These are phyloP conservation scores for Tolypocladium ovalisporum DNA, from an alignment of 2,329 filamentous ascomycete genomes.

Conservation along the genomic window DNA sequence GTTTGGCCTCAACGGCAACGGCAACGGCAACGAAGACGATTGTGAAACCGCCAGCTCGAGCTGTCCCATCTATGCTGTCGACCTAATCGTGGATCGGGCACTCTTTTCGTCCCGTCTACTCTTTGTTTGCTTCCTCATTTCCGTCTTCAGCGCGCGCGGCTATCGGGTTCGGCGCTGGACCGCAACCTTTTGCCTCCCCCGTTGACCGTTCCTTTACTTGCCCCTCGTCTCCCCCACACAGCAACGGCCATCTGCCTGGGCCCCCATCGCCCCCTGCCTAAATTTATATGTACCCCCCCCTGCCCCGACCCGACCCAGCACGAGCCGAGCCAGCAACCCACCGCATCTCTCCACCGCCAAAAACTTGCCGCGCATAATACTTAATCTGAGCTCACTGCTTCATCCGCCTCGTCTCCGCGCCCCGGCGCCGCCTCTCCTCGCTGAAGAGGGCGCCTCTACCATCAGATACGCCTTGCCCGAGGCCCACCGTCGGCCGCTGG, in stretches of 20 bases:
- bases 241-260: neutral
- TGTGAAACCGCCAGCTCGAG: neutral
- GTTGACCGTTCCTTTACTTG: neutral
- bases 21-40: neutral
- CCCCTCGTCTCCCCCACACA: neutral
- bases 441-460: slow-evolving; percentile 1
- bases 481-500: neutral
- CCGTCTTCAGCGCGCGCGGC: neutral
- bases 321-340: neutral
- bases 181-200: neutral
- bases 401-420: slow-evolving; percentile 9
- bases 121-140: neutral
- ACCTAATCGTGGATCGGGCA: neutral
- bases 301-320: neutral
- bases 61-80: neutral
- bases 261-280: neutral
- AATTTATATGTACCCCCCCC: neutral
- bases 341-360: neutral
- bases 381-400: neutral
- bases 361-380: neutral
- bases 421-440: slow-evolving; percentile 15
- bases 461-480: neutral
- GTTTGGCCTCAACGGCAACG: neutral
- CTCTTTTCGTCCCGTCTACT: neutral
- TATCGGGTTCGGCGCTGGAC: neutral